phyloP scores from a whole-genome alignment of 495 filamentous ascomycete species.

The Penicillium canescens region DNA sequence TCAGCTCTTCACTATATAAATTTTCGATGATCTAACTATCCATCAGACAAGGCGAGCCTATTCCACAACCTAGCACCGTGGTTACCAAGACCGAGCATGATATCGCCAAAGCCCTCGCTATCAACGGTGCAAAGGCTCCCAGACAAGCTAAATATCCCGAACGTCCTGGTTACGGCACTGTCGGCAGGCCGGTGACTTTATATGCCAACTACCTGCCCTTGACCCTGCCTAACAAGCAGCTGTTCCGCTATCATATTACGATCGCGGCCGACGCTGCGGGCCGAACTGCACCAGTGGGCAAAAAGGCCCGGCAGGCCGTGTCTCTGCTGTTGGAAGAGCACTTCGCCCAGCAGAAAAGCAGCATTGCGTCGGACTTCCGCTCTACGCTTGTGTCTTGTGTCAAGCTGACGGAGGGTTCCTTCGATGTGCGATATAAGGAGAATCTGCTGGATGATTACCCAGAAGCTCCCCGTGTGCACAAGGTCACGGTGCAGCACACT shows the following conservation, averaged over 20 bases:
- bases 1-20: constrained; percentile 1
- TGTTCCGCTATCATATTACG: constrained; percentile 40
- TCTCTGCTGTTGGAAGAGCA: constrained; percentile 46
- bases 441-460: constrained; percentile 43
- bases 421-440: constrained; percentile 41
- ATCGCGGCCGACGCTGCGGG: constrained; percentile 24
- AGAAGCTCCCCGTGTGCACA: constrained; percentile 42
- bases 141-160: constrained; percentile 25
- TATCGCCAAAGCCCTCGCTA: constrained; percentile 24
- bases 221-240: constrained; percentile 31
- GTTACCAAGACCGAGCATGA: constrained; percentile 35
- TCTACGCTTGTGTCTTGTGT: constrained; percentile 46
- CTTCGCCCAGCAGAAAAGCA: constrained; percentile 23
- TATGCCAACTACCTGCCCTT: constrained; percentile 68
- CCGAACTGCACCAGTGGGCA: constrained; percentile 42
- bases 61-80: constrained; percentile 19
- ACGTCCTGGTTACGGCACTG: constrained; percentile 61
- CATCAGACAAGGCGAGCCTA: constrained; percentile 20
- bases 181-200: constrained; percentile 49
- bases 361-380: constrained; percentile 61
- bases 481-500: constrained; percentile 43
- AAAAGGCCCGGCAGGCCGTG: constrained; percentile 56
- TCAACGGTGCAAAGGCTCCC: constrained; percentile 14
- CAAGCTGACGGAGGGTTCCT: constrained; percentile 30
- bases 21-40: not conserved